Base-by-base conservation (phyloP, 2,329 filamentous ascomycete genomes). In the Colletotrichum sp. region DNA sequence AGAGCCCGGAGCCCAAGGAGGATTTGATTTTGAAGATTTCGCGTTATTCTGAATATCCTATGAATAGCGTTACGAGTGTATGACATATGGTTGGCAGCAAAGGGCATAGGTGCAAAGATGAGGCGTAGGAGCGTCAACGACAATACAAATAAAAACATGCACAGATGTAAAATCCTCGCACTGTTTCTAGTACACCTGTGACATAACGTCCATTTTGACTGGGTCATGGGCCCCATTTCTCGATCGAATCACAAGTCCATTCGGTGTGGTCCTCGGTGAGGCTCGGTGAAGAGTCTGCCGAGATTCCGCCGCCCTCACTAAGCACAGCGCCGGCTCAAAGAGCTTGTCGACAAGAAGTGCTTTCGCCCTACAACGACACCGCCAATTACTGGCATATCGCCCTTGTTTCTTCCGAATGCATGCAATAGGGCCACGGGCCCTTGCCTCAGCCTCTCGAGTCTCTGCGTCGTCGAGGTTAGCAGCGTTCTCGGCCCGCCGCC, bases 371-470 rank as follows among this genome's bases (percentile, higher is more conserved):
- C 59, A 76, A 63, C 63, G 49, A 77, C 60, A 73, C 69, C 65
- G 67, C 70, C 76, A 76, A 78, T 77, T 74, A 67, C 63, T 78
- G 77, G 71, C 73, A 70, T 66, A 72, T 68, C 68, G 55, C 71
- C 62, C 39, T 60, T 62, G 55, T 30, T 66, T 63, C 34, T 67
- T 79, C 71, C 79, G 79, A 79, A 82, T 82, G 81, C 78, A 81
- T 80, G 64, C 69, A 62, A 76, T 77, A 75, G 76, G 80, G 80
- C 76, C 76, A 59, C 78, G 78, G 69, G 80, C 78, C 78, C 79
- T 80, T 75, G 78, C 77, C 36, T 76, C 76, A 69, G 74, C 65
- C 71, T 74, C 70, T 34, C 59, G 71, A 76, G 64, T 74, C 74
- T 76, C 65, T 44, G 57, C 44, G 15, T 65, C 71, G 64, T 76